Evolutionary conservation across 2,329 filamentous ascomycete species (phyloP).

Genomic region (Aspergillus flavus): DNA sequence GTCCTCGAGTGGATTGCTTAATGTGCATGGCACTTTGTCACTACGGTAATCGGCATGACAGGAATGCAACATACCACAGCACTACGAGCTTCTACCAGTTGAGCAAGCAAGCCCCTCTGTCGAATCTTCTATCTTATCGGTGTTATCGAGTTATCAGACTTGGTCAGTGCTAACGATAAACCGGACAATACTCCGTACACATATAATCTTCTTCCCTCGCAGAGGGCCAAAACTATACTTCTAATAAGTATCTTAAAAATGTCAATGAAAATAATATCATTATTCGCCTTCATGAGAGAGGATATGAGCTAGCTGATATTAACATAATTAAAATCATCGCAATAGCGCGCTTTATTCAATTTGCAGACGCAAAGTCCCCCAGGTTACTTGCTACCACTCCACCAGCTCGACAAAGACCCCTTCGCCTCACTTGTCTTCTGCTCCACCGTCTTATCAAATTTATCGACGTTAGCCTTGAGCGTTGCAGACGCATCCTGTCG

Average conservation of each 20-base stretch:
- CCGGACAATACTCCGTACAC: background rate
- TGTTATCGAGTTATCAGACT: background rate
- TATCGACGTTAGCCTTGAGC: constrained; percentile 61
- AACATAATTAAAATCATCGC: background rate
- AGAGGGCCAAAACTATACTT: background rate
- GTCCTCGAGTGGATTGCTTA: background rate
- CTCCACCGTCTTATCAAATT: constrained; percentile 81
- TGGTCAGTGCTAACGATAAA: background rate
- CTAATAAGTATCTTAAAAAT: background rate
- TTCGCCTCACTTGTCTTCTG: constrained; percentile 79
- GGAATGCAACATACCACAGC: constrained; percentile 17
- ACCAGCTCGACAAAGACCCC: constrained; percentile 82
- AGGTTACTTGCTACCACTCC: constrained; percentile 53
- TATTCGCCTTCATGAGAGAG: background rate
- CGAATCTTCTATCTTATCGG: background rate
- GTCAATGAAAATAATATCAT: background rate
- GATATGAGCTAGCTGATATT: background rate
- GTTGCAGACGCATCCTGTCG: constrained; percentile 64
- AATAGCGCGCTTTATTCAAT: background rate
- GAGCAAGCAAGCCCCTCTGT: background rate
- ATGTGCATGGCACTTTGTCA: constrained; percentile 9
- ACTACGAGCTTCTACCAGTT: background rate
- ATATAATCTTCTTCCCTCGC: background rate
- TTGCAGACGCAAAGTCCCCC: background rate
- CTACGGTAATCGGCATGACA: constrained; percentile 16